phyloP scores from a whole-genome alignment of 2,329 filamentous ascomycete genomes.

The Escovopsis sp. region DNA sequence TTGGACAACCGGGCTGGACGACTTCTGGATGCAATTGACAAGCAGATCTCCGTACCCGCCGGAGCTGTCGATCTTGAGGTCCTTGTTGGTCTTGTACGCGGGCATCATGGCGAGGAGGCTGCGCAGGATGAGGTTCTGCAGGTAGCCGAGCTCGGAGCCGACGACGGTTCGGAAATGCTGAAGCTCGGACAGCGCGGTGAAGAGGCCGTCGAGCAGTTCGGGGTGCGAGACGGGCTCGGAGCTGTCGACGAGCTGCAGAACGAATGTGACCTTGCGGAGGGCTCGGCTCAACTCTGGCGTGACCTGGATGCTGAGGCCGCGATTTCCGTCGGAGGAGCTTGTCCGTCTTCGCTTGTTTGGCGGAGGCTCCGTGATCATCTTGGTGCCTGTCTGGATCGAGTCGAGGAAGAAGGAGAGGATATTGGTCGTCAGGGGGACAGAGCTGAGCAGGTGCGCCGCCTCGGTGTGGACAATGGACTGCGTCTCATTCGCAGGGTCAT shows the following conservation, averaged over 20 bases:
- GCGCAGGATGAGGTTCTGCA: slow-evolving; percentile 71
- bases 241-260: slow-evolving; percentile 75
- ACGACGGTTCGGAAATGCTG: slow-evolving; percentile 71
- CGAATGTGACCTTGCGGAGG: slow-evolving; percentile 67
- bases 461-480: slow-evolving; percentile 34
- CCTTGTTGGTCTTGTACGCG: slow-evolving; percentile 48
- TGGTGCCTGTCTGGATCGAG: slow-evolving; percentile 56
- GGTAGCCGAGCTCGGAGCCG: slow-evolving; percentile 76
- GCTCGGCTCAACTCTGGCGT: slow-evolving; percentile 51
- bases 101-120: slow-evolving; percentile 76
- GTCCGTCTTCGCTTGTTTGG: slow-evolving; percentile 67
- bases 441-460: slow-evolving; percentile 58
- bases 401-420: slow-evolving; percentile 60
- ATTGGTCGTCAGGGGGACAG: slow-evolving; percentile 56
- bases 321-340: slow-evolving; percentile 54
- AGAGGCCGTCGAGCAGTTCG: slow-evolving; percentile 63
- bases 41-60: slow-evolving; percentile 78
- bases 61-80: slow-evolving; percentile 56
- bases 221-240: slow-evolving; percentile 63
- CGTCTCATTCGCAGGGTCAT: slow-evolving; percentile 16
- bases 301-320: slow-evolving; percentile 44
- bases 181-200: slow-evolving; percentile 72
- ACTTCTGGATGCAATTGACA: slow-evolving; percentile 86
- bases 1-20: slow-evolving; percentile 83
- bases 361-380: slow-evolving; percentile 56